Evolutionary conservation across 2,329 filamentous ascomycete species (phyloP).

Genomic region (Nectriaceae sp.): DNA sequence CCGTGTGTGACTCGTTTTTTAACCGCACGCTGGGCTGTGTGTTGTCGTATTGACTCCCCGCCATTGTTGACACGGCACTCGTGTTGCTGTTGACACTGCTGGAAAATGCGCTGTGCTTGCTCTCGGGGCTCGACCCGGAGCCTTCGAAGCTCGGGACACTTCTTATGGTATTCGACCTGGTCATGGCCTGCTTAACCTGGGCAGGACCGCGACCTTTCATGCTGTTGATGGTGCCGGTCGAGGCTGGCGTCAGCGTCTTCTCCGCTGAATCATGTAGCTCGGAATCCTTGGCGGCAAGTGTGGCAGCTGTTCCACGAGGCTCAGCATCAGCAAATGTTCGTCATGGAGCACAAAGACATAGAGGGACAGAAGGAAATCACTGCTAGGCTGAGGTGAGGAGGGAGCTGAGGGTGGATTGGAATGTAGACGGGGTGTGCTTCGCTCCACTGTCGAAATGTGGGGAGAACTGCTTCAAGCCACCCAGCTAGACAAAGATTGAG

Average conservation of each 20-base stretch:
- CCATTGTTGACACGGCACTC: conserved; percentile 48
- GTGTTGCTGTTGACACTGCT: conserved; percentile 58
- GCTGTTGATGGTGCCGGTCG: conserved; percentile 42
- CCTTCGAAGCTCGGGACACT: conserved; percentile 58
- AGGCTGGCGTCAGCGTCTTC: conserved; percentile 40
- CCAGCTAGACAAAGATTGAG: neutral
- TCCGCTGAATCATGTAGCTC: conserved; percentile 33
- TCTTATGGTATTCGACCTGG: conserved; percentile 51
- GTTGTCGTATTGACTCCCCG: conserved; percentile 35
- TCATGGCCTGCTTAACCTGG: conserved; percentile 34
- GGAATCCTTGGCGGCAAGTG: conserved; percentile 17
- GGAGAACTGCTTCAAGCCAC: conserved; percentile 16
- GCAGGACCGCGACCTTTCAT: conserved; percentile 37
- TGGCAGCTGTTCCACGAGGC: conserved; percentile 17
- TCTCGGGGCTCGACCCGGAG: conserved; percentile 47
- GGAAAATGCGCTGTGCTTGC: conserved; percentile 54
- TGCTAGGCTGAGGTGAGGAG: conserved; percentile 21
- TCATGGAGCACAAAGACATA: conserved; percentile 3
- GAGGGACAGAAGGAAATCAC: conserved; percentile 5
- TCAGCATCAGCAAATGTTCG: conserved; percentile 19
- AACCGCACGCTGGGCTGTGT: conserved; percentile 38
- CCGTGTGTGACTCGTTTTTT: conserved; percentile 33
- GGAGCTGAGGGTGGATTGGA: conserved; percentile 2
- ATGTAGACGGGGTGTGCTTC: conserved; percentile 15
- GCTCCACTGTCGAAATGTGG: conserved; percentile 22